Evolutionary conservation across 345 rosid species (phyloP).

Genomic region (Viola odorata): DNA sequence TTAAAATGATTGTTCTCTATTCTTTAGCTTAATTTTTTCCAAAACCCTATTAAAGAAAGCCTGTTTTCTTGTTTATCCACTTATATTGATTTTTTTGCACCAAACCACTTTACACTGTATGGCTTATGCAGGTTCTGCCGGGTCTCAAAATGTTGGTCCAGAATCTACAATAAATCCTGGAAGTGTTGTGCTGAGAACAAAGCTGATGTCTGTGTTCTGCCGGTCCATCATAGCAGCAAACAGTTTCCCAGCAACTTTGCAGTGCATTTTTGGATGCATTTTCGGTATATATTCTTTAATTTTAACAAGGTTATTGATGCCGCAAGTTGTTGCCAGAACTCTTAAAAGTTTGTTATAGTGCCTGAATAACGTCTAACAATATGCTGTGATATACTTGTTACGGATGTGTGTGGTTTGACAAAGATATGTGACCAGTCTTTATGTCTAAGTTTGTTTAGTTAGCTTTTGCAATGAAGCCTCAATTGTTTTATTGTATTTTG

Average conservation of each 20-base stretch:
- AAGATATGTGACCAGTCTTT: neutral
- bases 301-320: neutral
- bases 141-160: conserved; percentile 49
- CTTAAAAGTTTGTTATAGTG: neutral
- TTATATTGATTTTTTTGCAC: neutral
- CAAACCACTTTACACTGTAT: neutral
- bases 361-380: neutral
- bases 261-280: conserved; percentile 94
- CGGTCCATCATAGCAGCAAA: conserved; percentile 82
- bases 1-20: neutral
- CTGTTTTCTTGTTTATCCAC: neutral
- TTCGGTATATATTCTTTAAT: conserved; percentile 44
- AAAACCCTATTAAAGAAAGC: neutral
- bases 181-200: conserved; percentile 58
- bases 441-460: neutral
- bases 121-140: conserved; percentile 51
- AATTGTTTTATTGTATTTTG: too few species aligned
- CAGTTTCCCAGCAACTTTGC: conserved; percentile 88
- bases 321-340: neutral
- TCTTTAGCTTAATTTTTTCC: neutral
- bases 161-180: conserved; percentile 71
- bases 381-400: neutral
- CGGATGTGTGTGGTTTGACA: neutral
- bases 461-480: too few species aligned
- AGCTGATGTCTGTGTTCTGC: conserved; percentile 71